Evolutionary conservation across 176 grass and related monocot genomes (phyloP).

Genomic region (Ananas comosus): DNA sequence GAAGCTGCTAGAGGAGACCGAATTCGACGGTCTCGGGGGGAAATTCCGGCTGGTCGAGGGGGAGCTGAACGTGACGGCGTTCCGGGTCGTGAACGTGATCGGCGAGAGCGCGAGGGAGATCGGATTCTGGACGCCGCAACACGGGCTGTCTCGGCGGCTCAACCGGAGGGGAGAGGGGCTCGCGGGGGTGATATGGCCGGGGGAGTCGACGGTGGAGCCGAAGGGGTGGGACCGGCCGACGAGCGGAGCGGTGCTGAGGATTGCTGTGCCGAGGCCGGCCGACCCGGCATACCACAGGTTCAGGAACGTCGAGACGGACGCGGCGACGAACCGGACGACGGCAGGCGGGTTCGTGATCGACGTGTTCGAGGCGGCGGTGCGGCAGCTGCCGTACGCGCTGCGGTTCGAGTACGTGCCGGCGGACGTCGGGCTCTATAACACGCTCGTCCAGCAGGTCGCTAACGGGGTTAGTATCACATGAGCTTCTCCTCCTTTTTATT

Average conservation of each 20-base stretch:
- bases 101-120: conserved; percentile 28
- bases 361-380: conserved; percentile 82
- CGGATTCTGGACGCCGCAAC: conserved; percentile 31
- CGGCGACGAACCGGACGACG: conserved; percentile 36
- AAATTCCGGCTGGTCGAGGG: conserved; percentile 20
- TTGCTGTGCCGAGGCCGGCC: conserved; percentile 34
- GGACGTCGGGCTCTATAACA: background rate
- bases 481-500: background rate
- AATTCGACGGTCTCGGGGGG: conserved; percentile 34
- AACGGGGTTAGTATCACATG: background rate
- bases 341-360: conserved; percentile 67
- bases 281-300: conserved; percentile 32
- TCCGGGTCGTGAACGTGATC: conserved; percentile 40
- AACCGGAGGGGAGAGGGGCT: conserved; percentile 20
- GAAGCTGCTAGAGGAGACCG: conserved; percentile 1
- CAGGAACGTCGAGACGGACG: conserved; percentile 32
- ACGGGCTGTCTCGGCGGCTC: conserved; percentile 11
- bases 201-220: conserved; percentile 35
- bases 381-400: conserved; percentile 68
- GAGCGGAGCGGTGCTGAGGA: conserved; percentile 29
- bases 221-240: conserved; percentile 51
- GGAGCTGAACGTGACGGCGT: conserved; percentile 20
- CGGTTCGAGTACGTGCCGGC: conserved; percentile 2
- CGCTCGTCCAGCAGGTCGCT: background rate
- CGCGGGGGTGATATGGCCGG: conserved; percentile 61